Evolutionary conservation across 2,329 filamentous ascomycete species (phyloP), one percentile per base, ranked within the genome.

Genomic region (Talaromyces verruculosus): DNA sequence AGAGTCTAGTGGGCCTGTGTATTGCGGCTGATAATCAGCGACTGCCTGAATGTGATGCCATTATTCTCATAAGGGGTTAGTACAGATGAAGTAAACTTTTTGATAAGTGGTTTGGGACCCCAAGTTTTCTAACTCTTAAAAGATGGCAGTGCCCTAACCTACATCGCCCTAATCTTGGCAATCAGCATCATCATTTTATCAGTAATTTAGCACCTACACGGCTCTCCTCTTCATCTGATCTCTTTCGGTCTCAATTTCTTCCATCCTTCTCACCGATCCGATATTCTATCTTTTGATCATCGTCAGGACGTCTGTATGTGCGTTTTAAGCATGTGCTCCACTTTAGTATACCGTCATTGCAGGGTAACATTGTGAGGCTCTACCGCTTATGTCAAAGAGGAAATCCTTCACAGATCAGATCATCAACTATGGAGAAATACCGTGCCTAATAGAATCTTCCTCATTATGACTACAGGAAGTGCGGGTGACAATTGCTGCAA

Each of bases 291-390:
- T 51, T 30, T 13, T 30, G 15, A 30, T 30, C 47, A 30, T 28
- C 6, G 3, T 30, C 25, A 51, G 25, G 15, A n/a, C 17, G 2
- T n/a, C 15, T 51, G 25, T 28, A 30, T 15, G 49, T 33, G 7
- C 28, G 49, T 53, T 10, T 17, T n/a, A 53, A 33, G 3, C 17
- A 53, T 33, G 25, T 33, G 8, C 25, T 53, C 28, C 28, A 53
- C 3, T 1, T 55, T 22, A 3, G 13, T 51, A 39, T 57, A 25
- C 19, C 33, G n/a, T 11, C 28, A 57, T 57, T 39, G 19, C 30
- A 57, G n/a, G 33, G 53, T 57, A 35, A 22, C 51, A 55, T 35
- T 22, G 51, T 55, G 51, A 55, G 51, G 51, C 51, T 55, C 30
- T 55, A 17, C 30, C 30, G 17, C 51, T 33, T 55, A n/a, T 35